These are phyloP conservation scores for Lactarius evosmus DNA, from an alignment of 768 basidiomycete species.

Conservation along the genomic window DNA sequence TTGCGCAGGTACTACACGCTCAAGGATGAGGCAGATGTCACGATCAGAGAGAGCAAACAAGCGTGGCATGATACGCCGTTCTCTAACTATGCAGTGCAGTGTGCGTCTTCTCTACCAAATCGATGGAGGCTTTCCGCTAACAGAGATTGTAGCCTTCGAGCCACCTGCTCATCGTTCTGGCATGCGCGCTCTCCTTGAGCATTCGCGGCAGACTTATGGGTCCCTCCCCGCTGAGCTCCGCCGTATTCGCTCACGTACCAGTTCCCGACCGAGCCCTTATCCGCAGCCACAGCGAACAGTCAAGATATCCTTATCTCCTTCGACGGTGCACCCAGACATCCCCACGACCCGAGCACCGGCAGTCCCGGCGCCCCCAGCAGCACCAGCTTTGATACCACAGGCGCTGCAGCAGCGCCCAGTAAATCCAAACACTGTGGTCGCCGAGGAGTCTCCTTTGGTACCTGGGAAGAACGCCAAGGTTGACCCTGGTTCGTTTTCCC, in stretches of 20 bases:
- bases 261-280: constrained; percentile 73
- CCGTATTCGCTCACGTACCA: constrained; percentile 61
- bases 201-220: constrained; percentile 67
- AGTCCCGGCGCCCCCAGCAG: constrained; percentile 34
- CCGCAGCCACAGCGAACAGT: constrained; percentile 46
- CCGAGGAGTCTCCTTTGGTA: constrained; percentile 39
- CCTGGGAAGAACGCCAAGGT: constrained; percentile 37
- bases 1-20: constrained; percentile 68
- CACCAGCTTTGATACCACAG: constrained; percentile 35
- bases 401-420: constrained; percentile 18
- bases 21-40: constrained; percentile 61
- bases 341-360: constrained; percentile 29
- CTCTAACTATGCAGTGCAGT: constrained; percentile 67
- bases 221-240: constrained; percentile 73
- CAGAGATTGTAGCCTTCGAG: constrained; percentile 48
- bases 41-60: constrained; percentile 63
- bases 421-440: constrained; percentile 13
- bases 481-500: constrained; percentile 33
- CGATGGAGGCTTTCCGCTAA: constrained; percentile 10
- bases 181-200: constrained; percentile 71
- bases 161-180: constrained; percentile 61
- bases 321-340: constrained; percentile 35
- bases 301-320: constrained; percentile 46
- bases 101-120: constrained; percentile 42
- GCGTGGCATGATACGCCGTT: constrained; percentile 70